Conservation (phyloP, 1,284 basidiomycete genomes). For the Pyrrhoderma noxium region DNA sequence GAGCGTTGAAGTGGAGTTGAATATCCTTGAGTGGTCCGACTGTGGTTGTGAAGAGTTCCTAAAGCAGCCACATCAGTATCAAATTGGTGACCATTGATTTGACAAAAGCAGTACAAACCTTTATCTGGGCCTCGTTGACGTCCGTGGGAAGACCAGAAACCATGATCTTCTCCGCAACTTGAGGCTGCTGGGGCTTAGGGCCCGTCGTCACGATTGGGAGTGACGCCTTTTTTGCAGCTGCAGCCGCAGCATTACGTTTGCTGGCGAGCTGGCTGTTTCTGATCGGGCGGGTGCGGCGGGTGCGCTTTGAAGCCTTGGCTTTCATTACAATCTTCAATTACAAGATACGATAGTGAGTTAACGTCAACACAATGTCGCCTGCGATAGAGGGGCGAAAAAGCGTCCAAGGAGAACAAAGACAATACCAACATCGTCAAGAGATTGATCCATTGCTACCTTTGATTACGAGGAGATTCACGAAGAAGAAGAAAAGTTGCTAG, state of each 20-base stretch:
- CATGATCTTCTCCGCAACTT: constrained; percentile 80
- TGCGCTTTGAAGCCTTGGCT: constrained; percentile 47
- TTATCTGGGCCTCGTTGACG: constrained; percentile 90
- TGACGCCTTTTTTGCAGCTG: constrained; percentile 30
- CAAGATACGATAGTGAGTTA: constrained; percentile 20
- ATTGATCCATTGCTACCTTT: constrained; percentile 57
- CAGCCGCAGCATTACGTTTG: constrained; percentile 22
- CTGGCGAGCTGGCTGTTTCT: no score
- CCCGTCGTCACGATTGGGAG: constrained; percentile 26
- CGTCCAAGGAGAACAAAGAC: constrained; percentile 19
- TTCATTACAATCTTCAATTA: constrained; percentile 63
- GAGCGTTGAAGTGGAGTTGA: constrained; percentile 78
- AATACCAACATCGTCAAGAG: constrained; percentile 76
- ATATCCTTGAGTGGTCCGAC: constrained; percentile 84
- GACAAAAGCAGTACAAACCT: constrained; percentile 45
- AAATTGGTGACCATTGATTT: neutral
- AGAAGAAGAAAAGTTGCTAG: neutral
- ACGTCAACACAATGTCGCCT: constrained; percentile 9
- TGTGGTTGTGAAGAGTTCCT: constrained; percentile 92
- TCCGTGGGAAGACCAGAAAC: constrained; percentile 94
- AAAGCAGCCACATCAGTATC: constrained; percentile 14
- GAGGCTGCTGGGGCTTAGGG: constrained; percentile 28
- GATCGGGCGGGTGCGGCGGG: constrained; percentile 33
- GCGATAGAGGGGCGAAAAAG: neutral
- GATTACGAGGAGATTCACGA: neutral